A percentile compares a stretch with the other conserved stretches of the same genome.
Evolutionary conservation across 2,329 filamentous ascomycete genomes (phyloP).

Genomic region (Sclerotinia spermophila): DNA sequence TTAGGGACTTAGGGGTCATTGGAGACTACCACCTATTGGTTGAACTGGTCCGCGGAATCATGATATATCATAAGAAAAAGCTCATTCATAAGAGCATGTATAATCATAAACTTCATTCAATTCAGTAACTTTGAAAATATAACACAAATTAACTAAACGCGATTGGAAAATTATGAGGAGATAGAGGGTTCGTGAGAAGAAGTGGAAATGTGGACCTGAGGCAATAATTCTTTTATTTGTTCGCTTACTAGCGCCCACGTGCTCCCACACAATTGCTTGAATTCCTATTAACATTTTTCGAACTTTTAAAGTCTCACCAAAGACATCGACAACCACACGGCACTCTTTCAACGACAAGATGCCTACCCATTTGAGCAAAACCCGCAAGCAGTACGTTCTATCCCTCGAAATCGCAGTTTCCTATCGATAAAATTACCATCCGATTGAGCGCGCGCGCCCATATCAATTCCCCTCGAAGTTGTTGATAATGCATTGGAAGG

Average conservation of each 20-base stretch:
- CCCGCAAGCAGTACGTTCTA: slow-evolving; percentile 68
- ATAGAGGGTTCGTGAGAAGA: background rate
- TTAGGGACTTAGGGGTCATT: too few species aligned
- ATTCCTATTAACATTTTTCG: slow-evolving; percentile 5
- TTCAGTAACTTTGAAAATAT: background rate
- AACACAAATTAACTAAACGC: background rate
- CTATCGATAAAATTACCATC: slow-evolving; percentile 9
- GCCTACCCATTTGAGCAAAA: slow-evolving; percentile 73
- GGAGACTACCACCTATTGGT: background rate
- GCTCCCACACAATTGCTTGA: slow-evolving; percentile 8
- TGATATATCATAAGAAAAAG: background rate
- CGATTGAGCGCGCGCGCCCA: slow-evolving; percentile 15
- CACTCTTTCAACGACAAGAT: slow-evolving; percentile 49
- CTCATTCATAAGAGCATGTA: background rate
- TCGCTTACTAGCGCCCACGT: slow-evolving; percentile 15
- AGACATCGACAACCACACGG: slow-evolving; percentile 29
- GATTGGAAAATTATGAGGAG: background rate
- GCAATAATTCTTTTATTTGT: slow-evolving; percentile 3
- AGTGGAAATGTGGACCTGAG: background rate
- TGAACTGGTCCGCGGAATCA: background rate
- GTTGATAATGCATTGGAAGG: background rate
- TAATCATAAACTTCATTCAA: background rate
- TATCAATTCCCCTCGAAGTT: slow-evolving; percentile 9
- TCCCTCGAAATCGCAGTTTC: slow-evolving; percentile 12
- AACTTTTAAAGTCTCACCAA: background rate